Conservation (phyloP, 345 rosid genomes). For the Nasturtium officinale region DNA sequence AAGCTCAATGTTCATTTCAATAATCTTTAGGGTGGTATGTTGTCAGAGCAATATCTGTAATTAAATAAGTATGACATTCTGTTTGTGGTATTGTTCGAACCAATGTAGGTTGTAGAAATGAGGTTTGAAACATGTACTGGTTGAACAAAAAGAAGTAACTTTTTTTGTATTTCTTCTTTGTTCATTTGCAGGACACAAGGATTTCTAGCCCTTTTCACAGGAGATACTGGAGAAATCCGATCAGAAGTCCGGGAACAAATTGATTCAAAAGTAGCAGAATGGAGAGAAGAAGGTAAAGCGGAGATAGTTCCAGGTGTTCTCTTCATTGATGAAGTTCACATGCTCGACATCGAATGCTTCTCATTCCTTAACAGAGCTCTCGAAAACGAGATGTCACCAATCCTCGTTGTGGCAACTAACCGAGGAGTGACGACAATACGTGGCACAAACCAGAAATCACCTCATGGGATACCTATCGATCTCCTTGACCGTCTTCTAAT, state of each 20-base stretch:
- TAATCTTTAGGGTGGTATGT: not conserved
- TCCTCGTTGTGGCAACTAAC: conserved; percentile 89
- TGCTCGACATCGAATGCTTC: conserved; percentile 98
- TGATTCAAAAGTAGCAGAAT: conserved; percentile 93
- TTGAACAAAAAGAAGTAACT: not conserved
- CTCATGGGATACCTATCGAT: conserved; percentile 96
- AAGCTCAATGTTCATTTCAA: not conserved
- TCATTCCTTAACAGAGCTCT: conserved; percentile 95
- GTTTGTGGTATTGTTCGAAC: not conserved
- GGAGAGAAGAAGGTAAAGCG: conserved; percentile 99
- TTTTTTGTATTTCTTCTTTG: conserved; percentile 11
- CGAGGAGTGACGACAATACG: conserved; percentile 90
- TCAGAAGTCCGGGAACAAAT: conserved; percentile 95
- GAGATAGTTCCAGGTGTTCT: conserved; percentile 96
- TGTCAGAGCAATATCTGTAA: not conserved
- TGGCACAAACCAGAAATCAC: conserved; percentile 89
- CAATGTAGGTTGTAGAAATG: not conserved
- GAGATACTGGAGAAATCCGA: conserved; percentile 95
- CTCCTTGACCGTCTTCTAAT: conserved; percentile 93
- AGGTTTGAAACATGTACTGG: not conserved
- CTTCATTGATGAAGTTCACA: conserved; percentile 96
- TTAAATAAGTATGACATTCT: not conserved
- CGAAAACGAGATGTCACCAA: conserved; percentile 97
- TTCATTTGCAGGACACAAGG: conserved; percentile 74
- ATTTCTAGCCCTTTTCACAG: conserved; percentile 91